Base-by-base conservation (phyloP, 2,329 filamentous ascomycete species). In the Ophiostoma piceae region DNA sequence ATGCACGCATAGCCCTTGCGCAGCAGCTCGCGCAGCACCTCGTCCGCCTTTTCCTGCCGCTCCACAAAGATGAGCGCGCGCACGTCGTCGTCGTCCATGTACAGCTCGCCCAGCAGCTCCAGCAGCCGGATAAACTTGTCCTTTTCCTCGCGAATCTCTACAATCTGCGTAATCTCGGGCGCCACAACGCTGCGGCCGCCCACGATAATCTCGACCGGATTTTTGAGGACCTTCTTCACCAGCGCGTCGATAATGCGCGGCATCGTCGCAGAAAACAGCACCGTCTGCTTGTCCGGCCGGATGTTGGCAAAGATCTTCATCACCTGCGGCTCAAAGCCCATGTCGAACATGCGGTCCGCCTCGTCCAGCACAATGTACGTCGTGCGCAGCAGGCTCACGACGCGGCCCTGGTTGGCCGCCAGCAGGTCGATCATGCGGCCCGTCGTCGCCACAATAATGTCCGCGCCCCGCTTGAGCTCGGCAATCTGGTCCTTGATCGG, bases 261-360 rank as follows among this genome's bases (percentile, higher is more conserved):
- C 84, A 98, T 97, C 0, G 95, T 99, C 3, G 95, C 95, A 0
- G 95, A 98, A 79, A 98, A 99, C 32, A 98, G 84, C 68, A 98
- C 93, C 0, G 93, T 97, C 78, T 99, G 95, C 67, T 92, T 89
- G 77, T 97, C 92, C 0, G 95, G 94, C 66, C 95, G 90, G 78
- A 97, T 91, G 76, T 95, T 97, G 74, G 88, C 88, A 77, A 98
- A 89, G 71, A 99, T 95, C 79, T 96, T 97, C 88, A 95, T 95
- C 69, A 99, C 94, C 79, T 99, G 95, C 1, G 95, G 94, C 80
- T 97, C 94, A 77, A 99, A 99, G 16, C 95, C 95, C 95, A 99
- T 98, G 78, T 99, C 95, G 77, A 98, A 97, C 95, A 99, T 98
- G 72, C 95, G 90, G 79, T 99, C 95, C 66, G 95, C 95, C 80